Base-by-base conservation (phyloP, 2,329 filamentous ascomycete genomes). In the Xylogone sp. region DNA sequence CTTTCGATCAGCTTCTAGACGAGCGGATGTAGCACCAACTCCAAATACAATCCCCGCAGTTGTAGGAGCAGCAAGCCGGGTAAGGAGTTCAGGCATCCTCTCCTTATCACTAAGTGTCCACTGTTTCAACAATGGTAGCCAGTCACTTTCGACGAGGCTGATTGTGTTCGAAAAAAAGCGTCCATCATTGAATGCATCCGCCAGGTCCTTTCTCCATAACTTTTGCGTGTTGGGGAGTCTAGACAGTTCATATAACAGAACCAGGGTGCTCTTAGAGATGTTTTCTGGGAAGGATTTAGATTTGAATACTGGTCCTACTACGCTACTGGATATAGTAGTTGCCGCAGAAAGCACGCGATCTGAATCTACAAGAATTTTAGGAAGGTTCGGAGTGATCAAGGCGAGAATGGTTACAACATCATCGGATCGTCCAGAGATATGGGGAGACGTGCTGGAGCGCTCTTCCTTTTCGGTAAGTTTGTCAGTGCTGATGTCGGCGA, bases 41-140 rank as follows among this genome's bases (percentile, higher is more conserved):
- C 94, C 94, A 64, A 99, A 99, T 66, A 99, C 93, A 60, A 99
- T 95, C 8, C 94, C 94, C 0, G 95, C 94, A 13, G 92, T 93
- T 1, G 92, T 90, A 5, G 94, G 94, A 3, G 92, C 82, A 5
- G 85, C 85, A 55, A 99, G 81, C 19, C 90, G 86, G 34, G 81
- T 77, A 8, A 97, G 71, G 3, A 97, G 75, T 55, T 99, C 94
- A 0, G 85, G 75, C 71, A 99, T 80, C 45, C 88, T 84, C 50
- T 97, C 92, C 70, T 96, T 97, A 68, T 99, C 94, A 16, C 82
- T 82, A 13, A 92, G 72, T 3, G 84, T 80, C 88, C 92, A 96
- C 66, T 96, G 90, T 39, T 83, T 85, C 20, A 99, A 71, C 13
- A 97, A 76, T 0, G 87, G 84, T 53, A 97, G 77, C 94, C 94